Evolutionary conservation across 176 grass and related monocot genomes (phyloP).

Genomic region (maize (Zea mays)): DNA sequence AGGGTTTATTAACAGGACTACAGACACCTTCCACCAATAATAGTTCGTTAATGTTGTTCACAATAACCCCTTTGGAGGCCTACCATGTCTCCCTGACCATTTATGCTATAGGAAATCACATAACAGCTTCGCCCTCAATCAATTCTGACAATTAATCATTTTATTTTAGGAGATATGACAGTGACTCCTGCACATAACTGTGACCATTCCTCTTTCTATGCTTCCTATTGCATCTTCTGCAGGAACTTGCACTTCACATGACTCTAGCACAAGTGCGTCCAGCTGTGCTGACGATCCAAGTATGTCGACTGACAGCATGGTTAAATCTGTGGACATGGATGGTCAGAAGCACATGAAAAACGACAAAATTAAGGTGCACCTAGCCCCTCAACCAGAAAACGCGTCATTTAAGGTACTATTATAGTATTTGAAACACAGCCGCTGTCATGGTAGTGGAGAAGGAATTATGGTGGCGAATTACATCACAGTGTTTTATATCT

Average conservation of each 20-base stretch:
- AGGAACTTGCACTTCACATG: constrained; percentile 23
- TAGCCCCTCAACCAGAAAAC: constrained; percentile 16
- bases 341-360: constrained; percentile 15
- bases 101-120: background rate
- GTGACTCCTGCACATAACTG: background rate
- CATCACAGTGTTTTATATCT: background rate
- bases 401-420: constrained; percentile 57
- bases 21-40: background rate
- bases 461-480: background rate
- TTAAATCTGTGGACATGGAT: constrained; percentile 17
- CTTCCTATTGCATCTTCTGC: constrained; percentile 5
- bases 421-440: constrained; percentile 8
- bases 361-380: background rate
- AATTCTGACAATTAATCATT: background rate
- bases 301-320: background rate
- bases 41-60: background rate
- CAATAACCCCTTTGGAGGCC: background rate
- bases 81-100: background rate
- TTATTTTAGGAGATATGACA: background rate
- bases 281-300: background rate
- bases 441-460: background rate
- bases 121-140: background rate
- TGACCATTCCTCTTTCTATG: constrained; percentile 14
- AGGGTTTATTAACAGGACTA: background rate
- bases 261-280: background rate